A percentile compares a stretch with the other conserved stretches of the same genome.
Evolutionary conservation across 371 early-diverging fungal genomes (phyloP).

Genomic region (Haplosporangium sp.): DNA sequence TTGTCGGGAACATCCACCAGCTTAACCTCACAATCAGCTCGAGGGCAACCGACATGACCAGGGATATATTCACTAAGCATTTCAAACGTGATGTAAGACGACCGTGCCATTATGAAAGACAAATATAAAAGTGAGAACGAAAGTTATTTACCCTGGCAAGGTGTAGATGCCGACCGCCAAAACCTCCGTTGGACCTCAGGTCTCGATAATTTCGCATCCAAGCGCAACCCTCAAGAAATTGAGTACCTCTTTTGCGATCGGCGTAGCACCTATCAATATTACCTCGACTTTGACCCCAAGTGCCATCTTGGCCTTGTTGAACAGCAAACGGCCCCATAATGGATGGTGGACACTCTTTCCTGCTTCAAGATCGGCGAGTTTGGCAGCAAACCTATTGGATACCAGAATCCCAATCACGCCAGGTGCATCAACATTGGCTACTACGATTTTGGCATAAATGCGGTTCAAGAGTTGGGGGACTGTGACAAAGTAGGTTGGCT

Average conservation of each 20-base stretch:
- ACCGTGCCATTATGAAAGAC: slow-evolving; percentile 24
- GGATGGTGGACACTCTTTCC: slow-evolving; percentile 66
- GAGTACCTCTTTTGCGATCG: slow-evolving; percentile 76
- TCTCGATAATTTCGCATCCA: slow-evolving; percentile 64
- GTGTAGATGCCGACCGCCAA: slow-evolving; percentile 67
- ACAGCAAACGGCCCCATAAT: slow-evolving; percentile 84
- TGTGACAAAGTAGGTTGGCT: slow-evolving; percentile 87
- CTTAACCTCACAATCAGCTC: slow-evolving; percentile 72
- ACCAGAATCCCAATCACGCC: slow-evolving; percentile 75
- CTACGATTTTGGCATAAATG: slow-evolving; percentile 84
- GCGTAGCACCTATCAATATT: slow-evolving; percentile 79
- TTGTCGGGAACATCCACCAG: slow-evolving; percentile 92
- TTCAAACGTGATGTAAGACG: too few relatives aligned
- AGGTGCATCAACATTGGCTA: slow-evolving; percentile 77
- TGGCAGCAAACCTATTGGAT: slow-evolving; percentile 63
- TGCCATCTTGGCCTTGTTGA: slow-evolving; percentile 74
- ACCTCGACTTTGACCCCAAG: slow-evolving; percentile 81
- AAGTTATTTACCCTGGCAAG: slow-evolving; percentile 15
- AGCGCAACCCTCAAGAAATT: slow-evolving; percentile 83
- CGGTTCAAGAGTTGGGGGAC: slow-evolving; percentile 96
- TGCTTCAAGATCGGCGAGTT: slow-evolving; percentile 61
- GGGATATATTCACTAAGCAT: slow-evolving; percentile 58
- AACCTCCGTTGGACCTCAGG: slow-evolving; percentile 94
- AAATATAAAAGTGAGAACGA: slow-evolving; percentile 51
- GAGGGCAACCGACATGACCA: slow-evolving; percentile 82